Evolutionary conservation across 1,284 basidiomycete species (phyloP).

Genomic region (Anthracocystis walkeri): DNA sequence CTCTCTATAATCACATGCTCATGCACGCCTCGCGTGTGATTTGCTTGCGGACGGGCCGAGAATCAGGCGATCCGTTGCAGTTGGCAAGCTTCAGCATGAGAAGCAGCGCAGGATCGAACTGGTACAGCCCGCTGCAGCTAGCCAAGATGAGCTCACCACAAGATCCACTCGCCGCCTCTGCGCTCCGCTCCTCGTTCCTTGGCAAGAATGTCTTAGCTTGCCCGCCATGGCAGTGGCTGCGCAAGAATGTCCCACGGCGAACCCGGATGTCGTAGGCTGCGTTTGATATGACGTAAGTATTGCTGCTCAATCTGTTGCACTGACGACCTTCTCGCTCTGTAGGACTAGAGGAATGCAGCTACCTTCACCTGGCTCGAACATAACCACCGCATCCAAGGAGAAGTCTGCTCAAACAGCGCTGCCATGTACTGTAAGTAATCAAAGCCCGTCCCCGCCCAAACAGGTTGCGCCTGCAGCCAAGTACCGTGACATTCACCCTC

Average conservation of each 20-base stretch:
- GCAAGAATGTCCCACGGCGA: background rate
- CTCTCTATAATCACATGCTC: slow-evolving; percentile 18
- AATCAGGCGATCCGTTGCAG: background rate
- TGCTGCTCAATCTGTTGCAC: background rate
- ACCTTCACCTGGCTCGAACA: too few relatives aligned
- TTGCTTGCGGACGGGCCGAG: background rate
- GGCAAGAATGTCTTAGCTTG: background rate
- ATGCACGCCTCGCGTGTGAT: slow-evolving; percentile 7
- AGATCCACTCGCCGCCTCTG: too few relatives aligned
- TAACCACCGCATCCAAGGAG: too few relatives aligned
- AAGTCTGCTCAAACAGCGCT: too few relatives aligned
- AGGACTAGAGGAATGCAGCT: too few relatives aligned
- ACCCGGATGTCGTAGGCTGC: background rate
- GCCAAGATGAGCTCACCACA: too few relatives aligned
- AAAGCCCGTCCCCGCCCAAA: too few relatives aligned
- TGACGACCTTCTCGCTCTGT: too few relatives aligned
- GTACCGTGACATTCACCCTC: too few relatives aligned
- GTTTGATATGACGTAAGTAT: slow-evolving; percentile 5
- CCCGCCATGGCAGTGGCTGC: background rate
- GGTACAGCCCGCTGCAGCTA: too few relatives aligned
- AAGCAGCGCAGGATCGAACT: background rate
- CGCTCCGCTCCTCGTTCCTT: background rate
- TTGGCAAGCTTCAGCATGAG: background rate
- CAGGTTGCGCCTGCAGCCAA: too few relatives aligned
- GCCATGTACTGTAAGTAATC: too few relatives aligned